Conservation (phyloP, 805 yeast genomes). For the Wickerhamiella domercqiae region DNA sequence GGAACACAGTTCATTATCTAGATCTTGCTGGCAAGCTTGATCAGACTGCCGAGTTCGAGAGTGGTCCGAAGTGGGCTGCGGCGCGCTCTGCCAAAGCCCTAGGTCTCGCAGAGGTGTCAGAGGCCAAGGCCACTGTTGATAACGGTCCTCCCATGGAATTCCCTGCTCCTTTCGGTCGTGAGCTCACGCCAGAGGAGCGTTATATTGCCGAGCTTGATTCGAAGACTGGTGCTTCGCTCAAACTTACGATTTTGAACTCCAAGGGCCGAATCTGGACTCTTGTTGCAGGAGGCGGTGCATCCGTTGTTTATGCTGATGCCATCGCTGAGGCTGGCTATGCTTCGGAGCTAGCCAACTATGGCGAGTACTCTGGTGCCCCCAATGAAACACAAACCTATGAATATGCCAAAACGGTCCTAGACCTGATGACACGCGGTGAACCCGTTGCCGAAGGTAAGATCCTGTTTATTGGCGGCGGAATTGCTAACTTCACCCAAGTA, state of each 20-base stretch:
- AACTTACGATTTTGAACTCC: constrained; percentile 30
- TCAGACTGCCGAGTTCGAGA: constrained; percentile 35
- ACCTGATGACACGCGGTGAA: constrained; percentile 30
- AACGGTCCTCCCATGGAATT: constrained; percentile 35
- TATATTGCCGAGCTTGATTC: constrained; percentile 34
- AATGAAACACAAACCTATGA: constrained; percentile 33
- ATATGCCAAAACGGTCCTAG: constrained; percentile 33
- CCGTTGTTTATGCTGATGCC: constrained; percentile 34
- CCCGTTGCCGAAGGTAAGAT: constrained; percentile 29
- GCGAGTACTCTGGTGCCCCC: constrained; percentile 35
- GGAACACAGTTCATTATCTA: constrained; percentile 30
- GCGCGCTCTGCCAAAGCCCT: constrained; percentile 30
- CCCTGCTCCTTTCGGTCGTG: constrained; percentile 36
- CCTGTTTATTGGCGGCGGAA: constrained; percentile 33
- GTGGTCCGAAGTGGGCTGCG: constrained; percentile 35
- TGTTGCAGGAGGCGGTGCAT: constrained; percentile 36
- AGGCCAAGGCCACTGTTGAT: constrained; percentile 21
- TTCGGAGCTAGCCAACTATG: constrained; percentile 31
- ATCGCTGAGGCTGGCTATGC: constrained; percentile 34
- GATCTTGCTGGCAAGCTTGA: constrained; percentile 34
- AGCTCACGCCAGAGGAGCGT: constrained; percentile 30
- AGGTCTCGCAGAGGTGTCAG: constrained; percentile 20
- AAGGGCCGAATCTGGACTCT: constrained; percentile 33
- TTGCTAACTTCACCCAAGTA: constrained; percentile 34
- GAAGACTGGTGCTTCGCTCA: constrained; percentile 34